These are phyloP conservation scores for Teratosphaeria destructans DNA, from an alignment of 2,329 filamentous ascomycete genomes.

Conservation along the genomic window DNA sequence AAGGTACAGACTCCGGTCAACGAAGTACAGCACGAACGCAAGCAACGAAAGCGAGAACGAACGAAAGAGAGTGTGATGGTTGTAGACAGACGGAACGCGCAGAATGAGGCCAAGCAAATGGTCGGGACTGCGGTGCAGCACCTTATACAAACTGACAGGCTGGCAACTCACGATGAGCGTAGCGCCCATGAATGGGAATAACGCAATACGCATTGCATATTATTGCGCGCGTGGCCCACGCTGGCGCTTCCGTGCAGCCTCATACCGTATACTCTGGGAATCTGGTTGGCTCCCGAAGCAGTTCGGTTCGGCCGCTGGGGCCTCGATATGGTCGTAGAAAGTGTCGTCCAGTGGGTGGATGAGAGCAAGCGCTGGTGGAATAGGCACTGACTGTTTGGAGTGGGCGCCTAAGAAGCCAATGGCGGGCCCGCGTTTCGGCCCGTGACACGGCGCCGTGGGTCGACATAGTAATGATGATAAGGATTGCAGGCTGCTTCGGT, in stretches of 20 bases:
- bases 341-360: slow-evolving; percentile 1
- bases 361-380: slow-evolving; percentile 2
- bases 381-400: slow-evolving; percentile 1
- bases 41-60: slow-evolving; percentile 16
- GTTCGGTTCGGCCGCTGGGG: not conserved
- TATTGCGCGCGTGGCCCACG: slow-evolving; percentile 15
- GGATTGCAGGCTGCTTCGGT: not conserved
- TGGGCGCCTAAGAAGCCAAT: slow-evolving; percentile 7
- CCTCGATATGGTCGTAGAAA: not conserved
- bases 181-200: slow-evolving; percentile 11
- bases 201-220: slow-evolving; percentile 12
- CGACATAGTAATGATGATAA: not conserved
- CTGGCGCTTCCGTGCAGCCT: slow-evolving; percentile 23
- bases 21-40: slow-evolving; percentile 16
- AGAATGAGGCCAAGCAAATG: slow-evolving; percentile 7
- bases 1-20: slow-evolving; percentile 11
- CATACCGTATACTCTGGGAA: slow-evolving; percentile 1
- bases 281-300: not conserved
- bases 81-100: not conserved
- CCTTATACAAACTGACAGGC: slow-evolving; percentile 19
- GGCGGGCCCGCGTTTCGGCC: not conserved
- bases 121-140: slow-evolving; percentile 8
- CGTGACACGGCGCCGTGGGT: not conserved
- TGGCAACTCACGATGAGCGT: slow-evolving; percentile 1
- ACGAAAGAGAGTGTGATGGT: slow-evolving; percentile 6